A percentile compares a stretch with the other conserved stretches of the same genome.
Conservation (phyloP, 495 filamentous ascomycete species). For the Aspergillus wentii region DNA sequence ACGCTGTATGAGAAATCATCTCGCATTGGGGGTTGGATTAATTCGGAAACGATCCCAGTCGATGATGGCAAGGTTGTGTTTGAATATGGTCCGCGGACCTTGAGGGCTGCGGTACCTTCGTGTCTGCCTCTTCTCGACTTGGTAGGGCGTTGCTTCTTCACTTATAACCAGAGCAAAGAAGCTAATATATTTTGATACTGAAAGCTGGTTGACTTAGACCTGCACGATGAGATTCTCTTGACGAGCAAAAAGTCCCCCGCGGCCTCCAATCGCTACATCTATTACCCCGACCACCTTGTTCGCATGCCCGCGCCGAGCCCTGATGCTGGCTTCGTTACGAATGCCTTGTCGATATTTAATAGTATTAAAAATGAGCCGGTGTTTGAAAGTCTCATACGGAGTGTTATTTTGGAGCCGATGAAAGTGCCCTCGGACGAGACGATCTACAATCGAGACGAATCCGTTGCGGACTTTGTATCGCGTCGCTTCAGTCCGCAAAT, state of each 20-base stretch:
- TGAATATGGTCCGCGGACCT: conserved; percentile 79
- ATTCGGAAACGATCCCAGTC: conserved; percentile 61
- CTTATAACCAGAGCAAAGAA: background rate
- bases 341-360: conserved; percentile 12
- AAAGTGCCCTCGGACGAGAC: conserved; percentile 16
- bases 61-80: conserved; percentile 61
- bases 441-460: conserved; percentile 57
- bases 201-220: conserved; percentile 59
- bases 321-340: conserved; percentile 17
- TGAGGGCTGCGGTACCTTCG: conserved; percentile 49
- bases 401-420: conserved; percentile 35
- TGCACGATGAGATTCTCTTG: conserved; percentile 59
- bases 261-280: conserved; percentile 71
- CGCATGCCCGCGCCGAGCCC: conserved; percentile 50
- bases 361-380: conserved; percentile 57
- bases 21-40: conserved; percentile 79
- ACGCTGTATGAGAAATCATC: conserved; percentile 72
- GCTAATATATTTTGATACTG: background rate
- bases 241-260: conserved; percentile 44
- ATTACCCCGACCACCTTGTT: conserved; percentile 88
- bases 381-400: conserved; percentile 46
- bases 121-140: conserved; percentile 49
- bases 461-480: conserved; percentile 63
- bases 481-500: conserved; percentile 50
- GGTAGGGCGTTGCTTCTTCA: conserved; percentile 31